Base-by-base conservation (phyloP, 2,329 filamentous ascomycete genomes). In the Pyricularia grisea region DNA sequence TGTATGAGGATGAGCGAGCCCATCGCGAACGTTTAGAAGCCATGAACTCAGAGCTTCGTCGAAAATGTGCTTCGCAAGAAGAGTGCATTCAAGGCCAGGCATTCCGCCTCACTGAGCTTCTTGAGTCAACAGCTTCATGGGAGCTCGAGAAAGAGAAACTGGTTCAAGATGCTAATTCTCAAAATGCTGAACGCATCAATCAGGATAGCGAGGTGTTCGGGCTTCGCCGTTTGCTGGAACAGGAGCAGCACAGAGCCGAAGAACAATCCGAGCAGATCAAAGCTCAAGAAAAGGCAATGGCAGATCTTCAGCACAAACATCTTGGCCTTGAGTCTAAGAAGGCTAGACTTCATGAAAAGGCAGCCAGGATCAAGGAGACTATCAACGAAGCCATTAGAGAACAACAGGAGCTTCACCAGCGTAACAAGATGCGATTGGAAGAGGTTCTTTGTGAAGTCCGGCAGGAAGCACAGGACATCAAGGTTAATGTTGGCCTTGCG, bases 331-430 rank as follows among this genome's bases (percentile, higher is more conserved):
- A 30, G 20, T 23, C 50, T 2, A 28, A 67, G 28, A 67, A 67
- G 27, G 3, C 14, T 4, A 67, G 11, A 14, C 66, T 67, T 12
- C 27, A 10, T 28, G 28, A 67, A 42, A 31, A 58, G 11, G 25
- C 55, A 4, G 23, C 20, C 30, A n/a, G 58, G 20, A 58, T 58
- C 70, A 79, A 75, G 68, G 71, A 73, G 3, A 79, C 79, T 20
- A 73, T 86, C n/a, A 83, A 84, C 68, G 75, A 80, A 66, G 80
- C 81, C 1, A 80, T 82, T 10, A 70, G 72, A 1, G 83, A 86
- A 69, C 83, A 86, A 31, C 81, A 85, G 69, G 73, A 73, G 5
- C 75, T 85, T 1, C 84, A 78, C 71, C 73, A 70, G 3, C 74
- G 75, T 58, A 76, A 77, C 10, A 77, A 75, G 61, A 68, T 75